These are phyloP conservation scores for Epichloe hybrida DNA, from an alignment of 2,329 filamentous ascomycete genomes.

Conservation along the genomic window DNA sequence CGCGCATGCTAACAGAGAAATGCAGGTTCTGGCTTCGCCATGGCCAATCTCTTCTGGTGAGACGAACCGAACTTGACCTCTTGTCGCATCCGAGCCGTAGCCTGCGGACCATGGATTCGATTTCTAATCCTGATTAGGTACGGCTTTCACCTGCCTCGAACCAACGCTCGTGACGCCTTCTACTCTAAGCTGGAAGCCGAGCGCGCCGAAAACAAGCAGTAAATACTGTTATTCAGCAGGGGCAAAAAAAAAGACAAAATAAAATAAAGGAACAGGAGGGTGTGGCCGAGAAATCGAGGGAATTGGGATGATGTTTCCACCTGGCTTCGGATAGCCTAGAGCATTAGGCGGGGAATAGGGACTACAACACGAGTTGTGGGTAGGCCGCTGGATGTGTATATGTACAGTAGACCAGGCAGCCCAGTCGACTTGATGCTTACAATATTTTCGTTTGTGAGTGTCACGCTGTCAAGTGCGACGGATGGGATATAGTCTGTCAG, in stretches of 20 bases:
- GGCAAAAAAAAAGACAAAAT: neutral
- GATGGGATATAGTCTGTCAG: no score
- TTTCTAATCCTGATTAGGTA: slow-evolving; percentile 28
- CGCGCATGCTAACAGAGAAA: slow-evolving; percentile 19
- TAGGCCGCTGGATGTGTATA: slow-evolving; percentile 11
- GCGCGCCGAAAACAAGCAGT: slow-evolving; percentile 27
- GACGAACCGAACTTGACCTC: slow-evolving; percentile 9
- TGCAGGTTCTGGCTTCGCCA: slow-evolving; percentile 37
- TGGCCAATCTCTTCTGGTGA: slow-evolving; percentile 47
- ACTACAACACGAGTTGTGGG: slow-evolving; percentile 11
- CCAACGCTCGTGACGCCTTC: slow-evolving; percentile 42
- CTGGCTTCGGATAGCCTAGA: slow-evolving; percentile 1
- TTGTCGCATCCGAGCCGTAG: neutral
- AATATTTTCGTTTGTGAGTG: slow-evolving; percentile 1
- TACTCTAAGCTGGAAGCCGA: slow-evolving; percentile 45
- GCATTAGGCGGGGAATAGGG: slow-evolving; percentile 6
- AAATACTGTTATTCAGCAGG: slow-evolving; percentile 5
- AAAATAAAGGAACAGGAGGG: neutral
- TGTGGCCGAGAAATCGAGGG: neutral
- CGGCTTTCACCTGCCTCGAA: slow-evolving; percentile 49
- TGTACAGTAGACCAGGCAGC: slow-evolving; percentile 18
- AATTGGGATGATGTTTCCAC: neutral
- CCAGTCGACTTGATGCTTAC: slow-evolving; percentile 8
- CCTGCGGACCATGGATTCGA: neutral
- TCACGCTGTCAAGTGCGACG: neutral